Conservation (phyloP, 352 stramenopile species). For the Pythium dissotocum region DNA sequence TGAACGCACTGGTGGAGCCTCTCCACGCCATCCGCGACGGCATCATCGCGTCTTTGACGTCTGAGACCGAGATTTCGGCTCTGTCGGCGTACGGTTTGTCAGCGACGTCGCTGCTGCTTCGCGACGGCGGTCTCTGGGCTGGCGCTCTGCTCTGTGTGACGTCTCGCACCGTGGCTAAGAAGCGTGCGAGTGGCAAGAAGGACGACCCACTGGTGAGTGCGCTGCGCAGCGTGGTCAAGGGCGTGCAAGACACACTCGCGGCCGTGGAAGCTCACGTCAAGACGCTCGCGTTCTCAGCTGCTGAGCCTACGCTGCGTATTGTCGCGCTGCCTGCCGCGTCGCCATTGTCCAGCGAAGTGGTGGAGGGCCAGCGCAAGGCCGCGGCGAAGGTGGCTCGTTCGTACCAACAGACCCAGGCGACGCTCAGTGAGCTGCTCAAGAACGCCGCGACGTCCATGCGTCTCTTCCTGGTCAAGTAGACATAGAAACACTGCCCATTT, state of each 20-base stretch:
- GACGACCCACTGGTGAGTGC: conserved; percentile 40
- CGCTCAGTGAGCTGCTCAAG: conserved; percentile 27
- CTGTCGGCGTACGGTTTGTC: conserved; percentile 60
- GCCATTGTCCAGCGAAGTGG: conserved; percentile 30
- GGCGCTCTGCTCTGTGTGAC: conserved; percentile 47
- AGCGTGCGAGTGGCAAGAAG: conserved; percentile 68
- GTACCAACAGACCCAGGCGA: conserved; percentile 11
- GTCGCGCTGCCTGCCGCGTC: neutral
- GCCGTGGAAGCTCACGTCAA: conserved; percentile 42
- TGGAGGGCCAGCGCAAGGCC: conserved; percentile 32
- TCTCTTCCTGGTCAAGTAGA: conserved; percentile 22
- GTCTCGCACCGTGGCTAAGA: conserved; percentile 50
- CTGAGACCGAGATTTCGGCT: conserved; percentile 1
- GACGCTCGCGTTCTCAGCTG: conserved; percentile 28
- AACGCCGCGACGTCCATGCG: conserved; percentile 28
- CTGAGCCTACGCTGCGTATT: conserved; percentile 5
- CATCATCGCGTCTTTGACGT: conserved; percentile 13
- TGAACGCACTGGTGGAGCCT: conserved; percentile 14
- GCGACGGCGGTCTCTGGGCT: conserved; percentile 61
- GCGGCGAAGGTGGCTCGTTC: conserved; percentile 10
- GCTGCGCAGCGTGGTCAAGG: conserved; percentile 60
- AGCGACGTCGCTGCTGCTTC: conserved; percentile 48
- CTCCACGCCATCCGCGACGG: conserved; percentile 23
- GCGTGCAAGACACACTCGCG: conserved; percentile 51
- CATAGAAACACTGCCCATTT: conserved; percentile 11